These are phyloP conservation scores for Ceratobasidium sp. DNA, from an alignment of 1,284 basidiomycete species.

Conservation along the genomic window DNA sequence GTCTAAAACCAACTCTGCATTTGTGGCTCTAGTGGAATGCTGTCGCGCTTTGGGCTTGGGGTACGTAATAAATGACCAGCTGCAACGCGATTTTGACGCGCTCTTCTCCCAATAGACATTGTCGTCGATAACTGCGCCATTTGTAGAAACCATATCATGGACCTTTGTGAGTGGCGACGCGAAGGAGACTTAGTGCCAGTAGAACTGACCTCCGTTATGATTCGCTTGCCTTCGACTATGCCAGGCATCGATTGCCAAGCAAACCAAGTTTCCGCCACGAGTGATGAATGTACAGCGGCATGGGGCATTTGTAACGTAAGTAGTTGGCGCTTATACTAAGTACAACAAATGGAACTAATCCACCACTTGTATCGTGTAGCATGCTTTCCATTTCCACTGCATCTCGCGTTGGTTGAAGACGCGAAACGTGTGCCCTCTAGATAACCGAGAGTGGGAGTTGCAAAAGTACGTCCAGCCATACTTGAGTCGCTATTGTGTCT, in stretches of 20 bases:
- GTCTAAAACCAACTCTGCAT: neutral
- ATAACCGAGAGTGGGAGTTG: conserved; percentile 95
- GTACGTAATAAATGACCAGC: conserved; percentile 59
- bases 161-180: conserved; percentile 77
- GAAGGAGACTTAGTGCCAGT: neutral
- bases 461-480: conserved; percentile 76
- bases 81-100: conserved; percentile 29
- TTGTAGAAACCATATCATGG: conserved; percentile 98
- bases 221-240: neutral
- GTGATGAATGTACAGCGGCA: conserved; percentile 97
- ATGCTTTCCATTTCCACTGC: conserved; percentile 99
- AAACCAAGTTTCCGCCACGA: conserved; percentile 95
- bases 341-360: neutral
- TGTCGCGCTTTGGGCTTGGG: conserved; percentile 96
- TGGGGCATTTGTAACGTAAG: conserved; percentile 99
- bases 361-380: conserved; percentile 62
- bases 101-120: conserved; percentile 68
- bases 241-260: conserved; percentile 99
- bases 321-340: conserved; percentile 44
- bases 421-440: conserved; percentile 96
- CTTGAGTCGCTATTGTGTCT: neutral
- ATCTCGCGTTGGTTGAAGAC: conserved; percentile 99
- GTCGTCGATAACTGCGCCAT: conserved; percentile 97
- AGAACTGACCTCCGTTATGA: conserved; percentile 38
- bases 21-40: conserved; percentile 84